Percentiles rank a stretch among this genome's conserved stretches.
Evolutionary conservation across 1,284 basidiomycete species (phyloP).

Genomic region (Boletus chippewaensis): DNA sequence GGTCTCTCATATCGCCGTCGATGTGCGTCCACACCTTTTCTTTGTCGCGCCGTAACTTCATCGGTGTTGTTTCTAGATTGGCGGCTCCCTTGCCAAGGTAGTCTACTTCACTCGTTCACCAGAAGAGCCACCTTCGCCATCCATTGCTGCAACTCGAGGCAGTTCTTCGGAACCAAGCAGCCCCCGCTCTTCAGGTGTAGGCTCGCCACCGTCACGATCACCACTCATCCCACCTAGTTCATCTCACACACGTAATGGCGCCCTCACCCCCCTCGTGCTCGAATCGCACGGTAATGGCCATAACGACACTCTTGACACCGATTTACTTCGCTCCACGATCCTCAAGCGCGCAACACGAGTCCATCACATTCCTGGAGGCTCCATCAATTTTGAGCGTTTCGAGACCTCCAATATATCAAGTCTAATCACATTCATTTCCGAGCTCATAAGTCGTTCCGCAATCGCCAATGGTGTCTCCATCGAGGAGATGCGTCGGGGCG

Average conservation of each 20-base stretch:
- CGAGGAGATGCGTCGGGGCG: slow-evolving; percentile 85
- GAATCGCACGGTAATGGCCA: slow-evolving; percentile 40
- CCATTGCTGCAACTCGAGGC: slow-evolving; percentile 51
- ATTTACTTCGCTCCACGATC: slow-evolving; percentile 54
- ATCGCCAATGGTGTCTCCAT: slow-evolving; percentile 83
- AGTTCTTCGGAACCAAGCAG: slow-evolving; percentile 41
- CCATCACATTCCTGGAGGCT: slow-evolving; percentile 89
- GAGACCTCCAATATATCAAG: slow-evolving; percentile 87
- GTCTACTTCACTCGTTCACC: slow-evolving; percentile 96
- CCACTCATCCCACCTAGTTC: slow-evolving; percentile 36
- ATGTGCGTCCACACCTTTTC: slow-evolving; percentile 53
- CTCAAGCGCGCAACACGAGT: slow-evolving; percentile 58
- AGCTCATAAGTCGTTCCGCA: slow-evolving; percentile 84
- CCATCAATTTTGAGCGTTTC: slow-evolving; percentile 97
- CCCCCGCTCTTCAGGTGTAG: slow-evolving; percentile 44
- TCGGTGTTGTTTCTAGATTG: slow-evolving; percentile 54
- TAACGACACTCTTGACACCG: slow-evolving; percentile 37
- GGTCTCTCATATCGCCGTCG: slow-evolving; percentile 93
- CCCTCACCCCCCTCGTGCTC: slow-evolving; percentile 76
- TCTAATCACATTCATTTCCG: slow-evolving; percentile 84
- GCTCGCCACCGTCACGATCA: slow-evolving; percentile 42
- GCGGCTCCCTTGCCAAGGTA: slow-evolving; percentile 96
- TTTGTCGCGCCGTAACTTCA: slow-evolving; percentile 3
- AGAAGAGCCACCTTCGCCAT: slow-evolving; percentile 67
- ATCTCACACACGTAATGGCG: slow-evolving; percentile 49